phyloP scores from a whole-genome alignment of 495 filamentous ascomycete species.

The Penicillium chermesinum region DNA sequence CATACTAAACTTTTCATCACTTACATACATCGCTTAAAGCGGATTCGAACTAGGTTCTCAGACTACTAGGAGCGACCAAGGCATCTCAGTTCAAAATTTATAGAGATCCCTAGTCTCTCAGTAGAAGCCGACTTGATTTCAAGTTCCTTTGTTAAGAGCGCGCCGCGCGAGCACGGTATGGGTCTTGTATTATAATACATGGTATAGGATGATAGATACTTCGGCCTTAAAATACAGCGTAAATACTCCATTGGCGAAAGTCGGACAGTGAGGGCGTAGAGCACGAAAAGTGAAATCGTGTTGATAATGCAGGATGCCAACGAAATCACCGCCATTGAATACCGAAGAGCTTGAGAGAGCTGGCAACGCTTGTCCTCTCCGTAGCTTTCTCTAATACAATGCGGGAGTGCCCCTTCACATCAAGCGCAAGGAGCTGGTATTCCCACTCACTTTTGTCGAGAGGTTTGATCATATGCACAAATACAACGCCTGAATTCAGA shows the following conservation, averaged over 20 bases:
- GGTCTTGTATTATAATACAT: constrained; percentile 2
- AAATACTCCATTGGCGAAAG: neutral
- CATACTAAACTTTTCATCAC: too few species aligned
- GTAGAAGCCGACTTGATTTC: too few species aligned
- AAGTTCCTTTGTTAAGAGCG: too few species aligned
- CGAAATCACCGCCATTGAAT: constrained; percentile 46
- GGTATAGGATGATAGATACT: constrained; percentile 11
- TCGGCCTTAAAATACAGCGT: constrained; percentile 11
- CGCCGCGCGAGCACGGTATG: too few species aligned
- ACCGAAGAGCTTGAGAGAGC: constrained; percentile 45
- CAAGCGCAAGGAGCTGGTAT: constrained; percentile 76
- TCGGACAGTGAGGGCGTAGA: neutral
- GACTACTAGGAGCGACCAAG: too few species aligned
- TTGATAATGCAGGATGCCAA: neutral
- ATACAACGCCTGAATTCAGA: constrained; percentile 64
- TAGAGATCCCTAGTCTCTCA: too few species aligned
- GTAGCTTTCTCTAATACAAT: constrained; percentile 45
- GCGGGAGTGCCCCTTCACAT: constrained; percentile 58
- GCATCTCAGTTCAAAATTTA: too few species aligned
- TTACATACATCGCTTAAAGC: too few species aligned
- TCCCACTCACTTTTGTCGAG: constrained; percentile 61
- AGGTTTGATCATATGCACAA: constrained; percentile 69
- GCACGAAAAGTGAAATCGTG: neutral
- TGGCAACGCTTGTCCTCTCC: constrained; percentile 34
- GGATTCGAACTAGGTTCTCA: too few species aligned